Evolutionary conservation across 139 green algal species (phyloP), one percentile per base, ranked within the genome.

Genomic region (Haematococcus sp.): DNA sequence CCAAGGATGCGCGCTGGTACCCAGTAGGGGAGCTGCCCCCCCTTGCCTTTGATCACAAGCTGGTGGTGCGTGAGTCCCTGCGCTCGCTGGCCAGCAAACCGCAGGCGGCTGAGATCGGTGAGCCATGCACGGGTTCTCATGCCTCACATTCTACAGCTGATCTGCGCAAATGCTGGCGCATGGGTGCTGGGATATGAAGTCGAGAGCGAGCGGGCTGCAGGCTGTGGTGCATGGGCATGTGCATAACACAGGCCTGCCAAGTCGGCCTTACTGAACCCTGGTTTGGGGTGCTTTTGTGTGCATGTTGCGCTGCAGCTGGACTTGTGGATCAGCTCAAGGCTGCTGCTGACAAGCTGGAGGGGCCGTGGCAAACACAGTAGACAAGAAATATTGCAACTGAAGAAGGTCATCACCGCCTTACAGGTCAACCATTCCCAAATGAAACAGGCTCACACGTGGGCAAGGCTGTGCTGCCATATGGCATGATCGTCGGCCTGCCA

Each of bases 31-130:
- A 49, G n/a, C 70, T 90, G 40, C 86, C 87, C 4, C 27, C 40
- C 19, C 75, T 92, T 9, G 87, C 87, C 11, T 92, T 92, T 72
- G 87, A 92, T 70, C 87, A 92, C 74, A 88, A 91, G 81, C 75
- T 83, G 33, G 76, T 91, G 20, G 76, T 91, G 17, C 64, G 76
- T 15, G 64, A 56, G 31, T 61, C 74, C 35, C 58, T 87, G 2
- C 25, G 69, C 35, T 70, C 68, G 25, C 76, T 87, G 22, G 73
- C 69, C 27, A 68, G 40, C 46, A 51, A 74, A 34, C 60, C 68
- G 0, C 44, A 44, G 46, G 59, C 68, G n/a, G 49, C 33, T 22
- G 23, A 40, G 49, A 43, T 80, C 1, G 58, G 74, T 80, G 58
- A 66, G 74, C 35, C 25, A 54, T 54, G 33, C 3, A 9, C 63